These are phyloP conservation scores for Skeletonema tropicum DNA, from an alignment of 108 stramenopile species.

Conservation along the genomic window DNA sequence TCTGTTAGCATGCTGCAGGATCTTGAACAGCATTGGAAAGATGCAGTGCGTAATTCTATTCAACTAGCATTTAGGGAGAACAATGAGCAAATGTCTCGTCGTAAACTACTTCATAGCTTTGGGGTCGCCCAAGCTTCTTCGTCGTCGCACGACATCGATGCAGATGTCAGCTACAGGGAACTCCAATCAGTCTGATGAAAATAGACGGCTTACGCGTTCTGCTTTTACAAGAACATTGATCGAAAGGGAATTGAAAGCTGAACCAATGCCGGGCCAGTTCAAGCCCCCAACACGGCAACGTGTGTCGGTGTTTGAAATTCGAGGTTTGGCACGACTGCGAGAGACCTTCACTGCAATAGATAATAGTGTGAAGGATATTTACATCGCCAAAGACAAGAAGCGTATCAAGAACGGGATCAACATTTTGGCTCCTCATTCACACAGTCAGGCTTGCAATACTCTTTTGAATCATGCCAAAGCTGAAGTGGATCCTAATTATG, in stretches of 20 bases:
- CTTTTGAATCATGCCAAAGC: slow-evolving; percentile 71
- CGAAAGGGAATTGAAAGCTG: slow-evolving; percentile 39
- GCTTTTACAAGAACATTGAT: slow-evolving; percentile 68
- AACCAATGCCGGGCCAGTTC: slow-evolving; percentile 14
- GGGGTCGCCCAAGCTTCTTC: not conserved
- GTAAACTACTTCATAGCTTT: not conserved
- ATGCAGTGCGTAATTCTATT: slow-evolving; percentile 80
- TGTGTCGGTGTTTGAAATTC: slow-evolving; percentile 74
- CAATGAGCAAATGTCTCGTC: not conserved
- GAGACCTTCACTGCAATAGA: slow-evolving; percentile 82
- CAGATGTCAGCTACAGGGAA: not conserved
- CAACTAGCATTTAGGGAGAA: slow-evolving; percentile 43
- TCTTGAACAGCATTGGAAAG: slow-evolving; percentile 88
- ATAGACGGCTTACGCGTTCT: slow-evolving; percentile 73
- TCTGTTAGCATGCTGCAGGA: slow-evolving; percentile 90
- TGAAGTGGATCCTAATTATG: slow-evolving; percentile 45
- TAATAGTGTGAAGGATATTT: slow-evolving; percentile 60
- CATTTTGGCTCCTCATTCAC: slow-evolving; percentile 49
- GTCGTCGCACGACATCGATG: not conserved
- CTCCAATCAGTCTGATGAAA: not conserved
- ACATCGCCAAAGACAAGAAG: slow-evolving; percentile 28
- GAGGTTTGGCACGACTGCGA: slow-evolving; percentile 65
- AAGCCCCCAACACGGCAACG: slow-evolving; percentile 20
- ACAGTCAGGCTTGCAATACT: slow-evolving; percentile 68
- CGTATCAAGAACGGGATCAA: slow-evolving; percentile 29